Evolutionary conservation across 306 rosid genomes (phyloP), one percentile per base, ranked within the genome.

Genomic region (Lagenaria siceraria): DNA sequence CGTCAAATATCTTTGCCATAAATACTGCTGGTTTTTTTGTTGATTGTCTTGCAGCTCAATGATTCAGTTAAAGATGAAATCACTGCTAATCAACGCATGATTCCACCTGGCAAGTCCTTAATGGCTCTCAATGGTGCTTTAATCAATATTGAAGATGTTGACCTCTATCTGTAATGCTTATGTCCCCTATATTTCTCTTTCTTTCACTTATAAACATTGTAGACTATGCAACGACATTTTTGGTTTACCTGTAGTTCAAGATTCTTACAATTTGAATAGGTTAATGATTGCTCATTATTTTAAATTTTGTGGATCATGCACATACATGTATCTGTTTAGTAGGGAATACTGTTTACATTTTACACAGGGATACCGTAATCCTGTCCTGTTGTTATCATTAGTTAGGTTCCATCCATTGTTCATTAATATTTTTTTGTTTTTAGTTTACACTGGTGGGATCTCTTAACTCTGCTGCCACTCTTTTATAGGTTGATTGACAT

Each of bases 61-160:
- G 96, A 92, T 76, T 90, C 97, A 63, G 88, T 95, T 79, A 90
- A 86, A 81, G 99, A 92, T 72, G 99, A 95, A 86, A 95, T 95
- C 78, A 83, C 77, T 73, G 95, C 93, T 77, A 95, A 95, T 86
- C 99, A 95, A 87, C 91, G 90, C 82, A 92, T 95, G 99, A 84
- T 95, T 82, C 99, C 97, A 74, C 96, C 99, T 84, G 99, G 99
- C 86, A 95, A 95, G 91, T 95, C 97, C 78, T 89, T 95, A 85
- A 92, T 95, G 96, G 99, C 98, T 79, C 72, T 95, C 85, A 95
- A 95, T 77, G 97, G 99, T 78, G 99, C 97, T 87, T 85, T 95
- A 85, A 74, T 95, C 97, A 95, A 86, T 87, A 90, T 92, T 2
- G 99, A 95, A 77, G 99, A 95, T 82, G 75, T 92, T 82, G 99